Evolutionary conservation across 2,329 filamentous ascomycete species (phyloP).

Genomic region (Byssochlamys sp.): DNA sequence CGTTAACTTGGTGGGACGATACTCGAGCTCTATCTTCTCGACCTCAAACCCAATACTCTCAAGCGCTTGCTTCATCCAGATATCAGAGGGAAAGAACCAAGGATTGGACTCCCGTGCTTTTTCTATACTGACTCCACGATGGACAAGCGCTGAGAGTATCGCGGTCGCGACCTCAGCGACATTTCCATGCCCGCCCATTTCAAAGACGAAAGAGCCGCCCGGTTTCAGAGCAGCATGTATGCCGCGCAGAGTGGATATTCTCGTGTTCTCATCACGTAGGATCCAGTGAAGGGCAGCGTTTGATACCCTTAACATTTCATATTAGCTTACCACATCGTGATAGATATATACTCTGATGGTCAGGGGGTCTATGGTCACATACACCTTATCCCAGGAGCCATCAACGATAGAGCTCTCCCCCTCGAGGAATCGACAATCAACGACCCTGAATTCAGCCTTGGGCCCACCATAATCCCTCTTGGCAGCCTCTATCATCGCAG

Average conservation of each 20-base stretch:
- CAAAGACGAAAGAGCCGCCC: conserved; percentile 54
- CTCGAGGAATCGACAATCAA: conserved; percentile 29
- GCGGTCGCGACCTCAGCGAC: conserved; percentile 53
- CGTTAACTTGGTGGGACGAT: conserved; percentile 50
- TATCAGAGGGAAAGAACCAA: conserved; percentile 64
- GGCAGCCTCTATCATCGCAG: conserved; percentile 50
- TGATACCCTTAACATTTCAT: conserved; percentile 35
- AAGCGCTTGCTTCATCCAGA: conserved; percentile 42
- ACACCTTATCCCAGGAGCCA: conserved; percentile 44
- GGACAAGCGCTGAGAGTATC: conserved; percentile 44
- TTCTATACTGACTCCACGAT: conserved; percentile 43
- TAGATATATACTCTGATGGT: neutral
- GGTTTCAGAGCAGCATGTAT: conserved; percentile 45
- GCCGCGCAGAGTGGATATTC: conserved; percentile 45
- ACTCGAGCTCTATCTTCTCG: conserved; percentile 52
- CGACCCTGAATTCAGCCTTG: conserved; percentile 19
- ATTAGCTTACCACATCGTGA: neutral
- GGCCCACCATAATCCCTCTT: conserved; percentile 29
- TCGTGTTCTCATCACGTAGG: conserved; percentile 39
- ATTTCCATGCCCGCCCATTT: conserved; percentile 64
- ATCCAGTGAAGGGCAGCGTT: conserved; percentile 62
- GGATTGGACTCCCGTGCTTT: conserved; percentile 45
- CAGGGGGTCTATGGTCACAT: conserved; percentile 2
- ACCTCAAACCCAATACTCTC: conserved; percentile 37
- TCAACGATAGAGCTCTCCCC: conserved; percentile 14